Percentiles rank a stretch among this genome's conserved stretches.
phyloP scores from a whole-genome alignment of 352 stramenopile species.

The Globisporangium paddicum region DNA sequence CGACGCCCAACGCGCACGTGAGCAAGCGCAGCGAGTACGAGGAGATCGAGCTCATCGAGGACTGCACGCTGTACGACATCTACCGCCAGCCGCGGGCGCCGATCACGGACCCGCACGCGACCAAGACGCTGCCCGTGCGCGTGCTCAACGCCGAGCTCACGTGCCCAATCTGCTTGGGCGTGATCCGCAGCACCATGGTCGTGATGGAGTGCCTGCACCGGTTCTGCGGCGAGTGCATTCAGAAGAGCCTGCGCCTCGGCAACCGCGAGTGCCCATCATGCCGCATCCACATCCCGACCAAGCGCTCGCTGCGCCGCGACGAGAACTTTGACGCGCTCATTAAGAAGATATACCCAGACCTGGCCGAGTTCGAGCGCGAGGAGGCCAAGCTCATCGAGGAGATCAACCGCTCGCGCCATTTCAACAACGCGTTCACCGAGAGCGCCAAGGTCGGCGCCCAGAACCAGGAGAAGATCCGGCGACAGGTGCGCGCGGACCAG shows the following conservation, averaged over 20 bases:
- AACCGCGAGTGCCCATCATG: constrained; percentile 89
- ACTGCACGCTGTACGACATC: constrained; percentile 89
- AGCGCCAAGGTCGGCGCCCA: constrained; percentile 67
- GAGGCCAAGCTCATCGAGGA: constrained; percentile 81
- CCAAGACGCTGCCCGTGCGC: constrained; percentile 55
- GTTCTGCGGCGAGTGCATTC: constrained; percentile 90
- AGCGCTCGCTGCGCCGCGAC: constrained; percentile 79
- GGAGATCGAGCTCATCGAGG: constrained; percentile 81
- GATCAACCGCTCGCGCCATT: constrained; percentile 74
- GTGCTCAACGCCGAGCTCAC: constrained; percentile 80
- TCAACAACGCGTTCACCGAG: constrained; percentile 78
- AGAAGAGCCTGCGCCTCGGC: constrained; percentile 77
- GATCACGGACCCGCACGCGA: constrained; percentile 47
- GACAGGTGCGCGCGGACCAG: constrained; percentile 28
- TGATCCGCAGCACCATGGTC: constrained; percentile 79
- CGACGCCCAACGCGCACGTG: constrained; percentile 32
- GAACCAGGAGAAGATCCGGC: constrained; percentile 59
- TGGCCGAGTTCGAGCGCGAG: constrained; percentile 70
- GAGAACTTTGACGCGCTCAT: constrained; percentile 87
- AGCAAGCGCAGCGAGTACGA: constrained; percentile 82
- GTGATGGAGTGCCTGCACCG: constrained; percentile 91
- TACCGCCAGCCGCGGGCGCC: constrained; percentile 75
- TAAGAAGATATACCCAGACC: constrained; percentile 79
- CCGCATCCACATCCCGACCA: constrained; percentile 86
- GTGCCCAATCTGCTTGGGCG: constrained; percentile 87